Evolutionary conservation across 768 basidiomycete genomes (phyloP), one percentile per base, ranked within the genome.

Genomic region (Calocera cornea): DNA sequence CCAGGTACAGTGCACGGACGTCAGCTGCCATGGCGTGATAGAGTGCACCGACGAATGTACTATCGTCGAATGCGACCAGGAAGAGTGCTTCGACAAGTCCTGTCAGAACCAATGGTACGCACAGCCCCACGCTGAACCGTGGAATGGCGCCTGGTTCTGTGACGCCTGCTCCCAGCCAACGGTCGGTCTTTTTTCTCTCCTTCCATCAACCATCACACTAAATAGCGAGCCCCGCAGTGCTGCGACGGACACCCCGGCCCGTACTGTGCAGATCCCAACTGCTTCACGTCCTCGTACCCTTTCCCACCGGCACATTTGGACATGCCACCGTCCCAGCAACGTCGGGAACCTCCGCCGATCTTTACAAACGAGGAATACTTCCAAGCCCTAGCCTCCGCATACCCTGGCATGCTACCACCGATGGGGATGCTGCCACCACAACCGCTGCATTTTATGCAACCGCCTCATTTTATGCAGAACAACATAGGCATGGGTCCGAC

Each of bases 61-160:
- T 10, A 60, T 60, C 54, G 54, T 60, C 54, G 54, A 60, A 19
- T 60, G 54, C 31, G 54, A 60, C 54, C 54, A 60, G 54, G 27
- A 60, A 60, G 54, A 27, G 10, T 60, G 54, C 54, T 60, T 29
- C 54, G 54, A 60, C 54, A 11, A 60, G 2, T 60, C 54, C 10
- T 60, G 19, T 60, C 27, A 60, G 31, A 33, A 33, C 19, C 14
- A 2, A 14, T 60, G 54, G 54, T 60, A 33, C 54, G 54, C 54
- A 60, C 54, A 60, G 54, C 54, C 54, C 54, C 54, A 60, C 27
- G 31, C 31, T 22, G 27, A 60, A 60, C 54, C 54, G 19, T 60
- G 54, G 54, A 60, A 60, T 31, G 54, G 54, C 2, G 31, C 31
- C 16, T 60, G 54, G 54, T 60, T 60, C 54, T 60, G 54, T 19